Conservation (phyloP, 2,329 filamentous ascomycete species). For the Fusarium equiseti region DNA sequence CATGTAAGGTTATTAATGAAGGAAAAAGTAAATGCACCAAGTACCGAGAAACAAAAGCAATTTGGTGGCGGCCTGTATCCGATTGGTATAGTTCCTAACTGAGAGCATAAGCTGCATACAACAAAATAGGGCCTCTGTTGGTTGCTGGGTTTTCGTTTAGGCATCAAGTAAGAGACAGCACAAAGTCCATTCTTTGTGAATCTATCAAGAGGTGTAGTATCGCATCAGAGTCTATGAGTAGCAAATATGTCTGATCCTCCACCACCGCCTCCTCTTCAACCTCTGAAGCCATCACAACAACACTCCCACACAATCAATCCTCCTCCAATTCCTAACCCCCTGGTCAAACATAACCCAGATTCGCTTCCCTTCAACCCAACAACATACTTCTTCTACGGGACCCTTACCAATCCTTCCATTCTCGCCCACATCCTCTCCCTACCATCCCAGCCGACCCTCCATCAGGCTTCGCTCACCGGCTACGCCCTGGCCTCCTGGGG, state of each 20-base stretch:
- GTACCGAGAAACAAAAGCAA: constrained; percentile 11
- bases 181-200: not conserved
- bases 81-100: not conserved
- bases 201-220: not conserved
- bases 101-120: constrained; percentile 1
- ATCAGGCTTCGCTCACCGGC: constrained; percentile 11
- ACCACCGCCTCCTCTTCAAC: not conserved
- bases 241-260: not conserved
- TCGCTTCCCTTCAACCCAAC: not conserved
- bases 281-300: not conserved
- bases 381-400: constrained; percentile 5
- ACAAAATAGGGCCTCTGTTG: not conserved
- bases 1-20: constrained; percentile 19
- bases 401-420: not conserved
- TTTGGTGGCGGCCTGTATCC: not conserved
- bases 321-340: not conserved
- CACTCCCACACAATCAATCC: not conserved
- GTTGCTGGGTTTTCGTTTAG: not conserved
- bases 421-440: constrained; percentile 4
- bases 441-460: constrained; percentile 13
- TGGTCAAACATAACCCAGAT: not conserved
- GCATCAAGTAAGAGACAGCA: not conserved
- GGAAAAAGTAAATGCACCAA: constrained; percentile 1
- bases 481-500: constrained; percentile 5
- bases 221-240: not conserved